Evolutionary conservation across 768 basidiomycete genomes (phyloP).

Genomic region (Exsudoporus frostii): DNA sequence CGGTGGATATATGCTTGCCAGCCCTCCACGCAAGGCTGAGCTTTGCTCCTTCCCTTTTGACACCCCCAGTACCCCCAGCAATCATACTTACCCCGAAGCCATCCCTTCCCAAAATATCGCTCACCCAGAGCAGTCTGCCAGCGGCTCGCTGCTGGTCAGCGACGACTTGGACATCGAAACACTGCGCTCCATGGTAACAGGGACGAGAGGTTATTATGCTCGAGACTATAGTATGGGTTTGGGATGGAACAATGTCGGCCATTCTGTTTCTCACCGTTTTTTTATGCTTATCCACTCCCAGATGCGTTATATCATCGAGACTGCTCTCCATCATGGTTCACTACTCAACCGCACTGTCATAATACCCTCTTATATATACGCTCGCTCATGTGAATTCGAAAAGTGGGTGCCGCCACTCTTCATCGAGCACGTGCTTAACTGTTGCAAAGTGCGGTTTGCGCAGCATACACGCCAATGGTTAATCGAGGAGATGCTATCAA

Average conservation of each 20-base stretch:
- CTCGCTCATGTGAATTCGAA: conserved; percentile 40
- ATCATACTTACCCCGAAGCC: not conserved
- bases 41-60: conserved; percentile 22
- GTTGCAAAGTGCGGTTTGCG: conserved; percentile 32
- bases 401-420: conserved; percentile 12
- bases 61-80: not conserved
- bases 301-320: conserved; percentile 50
- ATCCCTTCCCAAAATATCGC: not conserved
- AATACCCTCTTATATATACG: conserved; percentile 45
- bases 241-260: conserved; percentile 48
- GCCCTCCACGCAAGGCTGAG: conserved; percentile 13
- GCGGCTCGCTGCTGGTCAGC: conserved; percentile 12
- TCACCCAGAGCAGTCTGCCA: not conserved
- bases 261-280: not conserved
- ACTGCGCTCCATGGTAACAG: conserved; percentile 32
- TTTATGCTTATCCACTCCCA: conserved; percentile 11
- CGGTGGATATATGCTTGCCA: conserved; percentile 24
- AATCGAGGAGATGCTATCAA: conserved; percentile 43
- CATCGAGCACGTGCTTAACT: not conserved
- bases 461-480: conserved; percentile 42
- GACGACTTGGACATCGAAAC: conserved; percentile 31
- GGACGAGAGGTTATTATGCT: conserved; percentile 41
- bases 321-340: conserved; percentile 40
- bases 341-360: conserved; percentile 43
- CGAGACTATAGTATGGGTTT: conserved; percentile 43